Percentiles rank a stretch among this genome's conserved stretches.
Evolutionary conservation across 768 basidiomycete species (phyloP).

Genomic region (Suillus plorans): DNA sequence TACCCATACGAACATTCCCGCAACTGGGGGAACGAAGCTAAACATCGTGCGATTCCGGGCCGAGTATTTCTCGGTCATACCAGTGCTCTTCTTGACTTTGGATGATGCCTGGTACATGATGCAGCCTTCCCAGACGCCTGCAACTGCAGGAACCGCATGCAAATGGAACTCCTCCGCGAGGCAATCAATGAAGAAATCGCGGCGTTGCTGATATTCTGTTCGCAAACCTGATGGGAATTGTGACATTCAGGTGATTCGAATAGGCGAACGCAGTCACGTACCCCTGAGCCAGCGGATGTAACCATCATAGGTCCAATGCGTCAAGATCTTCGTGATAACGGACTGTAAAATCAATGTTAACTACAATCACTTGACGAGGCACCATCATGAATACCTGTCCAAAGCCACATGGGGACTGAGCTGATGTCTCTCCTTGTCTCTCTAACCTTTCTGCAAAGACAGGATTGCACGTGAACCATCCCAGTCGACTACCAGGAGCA

Average conservation of each 20-base stretch:
- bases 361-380: neutral
- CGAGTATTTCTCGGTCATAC: slow-evolving; percentile 42
- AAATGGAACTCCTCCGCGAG: slow-evolving; percentile 65
- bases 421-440: slow-evolving; percentile 63
- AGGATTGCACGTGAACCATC: slow-evolving; percentile 79
- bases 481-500: slow-evolving; percentile 74
- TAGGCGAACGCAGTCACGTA: slow-evolving; percentile 12
- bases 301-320: slow-evolving; percentile 67
- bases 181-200: slow-evolving; percentile 65
- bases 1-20: slow-evolving; percentile 87
- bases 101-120: slow-evolving; percentile 46
- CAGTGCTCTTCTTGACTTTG: slow-evolving; percentile 27
- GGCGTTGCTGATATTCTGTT: slow-evolving; percentile 54
- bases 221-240: slow-evolving; percentile 40
- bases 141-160: slow-evolving; percentile 31
- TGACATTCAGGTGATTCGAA: neutral
- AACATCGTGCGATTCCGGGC: slow-evolving; percentile 40
- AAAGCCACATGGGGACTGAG: slow-evolving; percentile 74
- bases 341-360: slow-evolving; percentile 31
- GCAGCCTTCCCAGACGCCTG: slow-evolving; percentile 34
- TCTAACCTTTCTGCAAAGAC: slow-evolving; percentile 75
- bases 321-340: slow-evolving; percentile 59
- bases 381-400: slow-evolving; percentile 45
- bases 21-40: slow-evolving; percentile 70
- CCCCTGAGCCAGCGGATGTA: slow-evolving; percentile 81